A percentile compares a stretch with the other conserved stretches of the same genome.
Evolutionary conservation across 2,329 filamentous ascomycete genomes (phyloP).

Genomic region (Alternaria gaisen): DNA sequence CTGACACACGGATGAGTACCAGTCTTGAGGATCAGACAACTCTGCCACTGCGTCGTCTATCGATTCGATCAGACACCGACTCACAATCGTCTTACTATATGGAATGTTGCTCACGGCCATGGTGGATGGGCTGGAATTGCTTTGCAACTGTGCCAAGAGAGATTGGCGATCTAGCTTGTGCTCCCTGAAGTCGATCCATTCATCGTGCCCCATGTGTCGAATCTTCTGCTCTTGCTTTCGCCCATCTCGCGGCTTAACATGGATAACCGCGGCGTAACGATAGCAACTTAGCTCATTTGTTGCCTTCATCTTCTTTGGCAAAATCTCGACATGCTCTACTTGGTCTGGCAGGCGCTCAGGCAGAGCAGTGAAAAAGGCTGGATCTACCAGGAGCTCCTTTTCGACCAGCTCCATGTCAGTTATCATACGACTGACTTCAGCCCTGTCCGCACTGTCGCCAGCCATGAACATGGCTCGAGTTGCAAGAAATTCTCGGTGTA

Average conservation of each 20-base stretch:
- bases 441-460: background rate
- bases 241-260: background rate
- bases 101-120: slow-evolving; percentile 7
- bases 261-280: slow-evolving; percentile 15
- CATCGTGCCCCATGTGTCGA: no score
- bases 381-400: slow-evolving; percentile 15
- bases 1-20: background rate
- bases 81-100: background rate
- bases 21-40: background rate
- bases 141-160: background rate
- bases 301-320: slow-evolving; percentile 20
- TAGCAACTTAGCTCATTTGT: slow-evolving; percentile 22
- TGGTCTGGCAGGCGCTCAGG: background rate
- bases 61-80: background rate
- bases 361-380: slow-evolving; percentile 15
- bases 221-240: background rate
- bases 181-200: background rate
- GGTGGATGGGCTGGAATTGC: background rate
- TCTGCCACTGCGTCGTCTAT: background rate
- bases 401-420: slow-evolving; percentile 9
- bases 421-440: slow-evolving; percentile 7
- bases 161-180: background rate
- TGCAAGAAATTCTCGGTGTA: slow-evolving; percentile 11
- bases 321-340: slow-evolving; percentile 16
- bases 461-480: slow-evolving; percentile 5